Evolutionary conservation across 2,329 filamentous ascomycete species (phyloP).

Genomic region (Colletotrichum sublineola): DNA sequence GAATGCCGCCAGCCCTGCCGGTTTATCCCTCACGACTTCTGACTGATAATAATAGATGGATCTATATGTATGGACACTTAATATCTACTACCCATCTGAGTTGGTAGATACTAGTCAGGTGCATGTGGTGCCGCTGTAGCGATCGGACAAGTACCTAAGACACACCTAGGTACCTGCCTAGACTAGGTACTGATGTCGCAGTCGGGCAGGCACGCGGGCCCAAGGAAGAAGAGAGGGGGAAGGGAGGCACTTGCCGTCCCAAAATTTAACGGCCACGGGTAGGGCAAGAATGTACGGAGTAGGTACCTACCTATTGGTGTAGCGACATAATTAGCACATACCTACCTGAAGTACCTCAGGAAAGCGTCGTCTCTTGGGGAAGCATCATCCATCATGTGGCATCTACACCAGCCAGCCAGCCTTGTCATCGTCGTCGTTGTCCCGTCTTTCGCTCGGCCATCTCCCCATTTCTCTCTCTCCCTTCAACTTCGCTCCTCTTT

Average conservation of each 20-base stretch:
- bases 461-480: not conserved
- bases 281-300: not conserved
- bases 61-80: not conserved
- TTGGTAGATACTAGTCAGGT: not conserved
- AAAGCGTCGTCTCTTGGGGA: too few relatives aligned
- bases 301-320: too few relatives aligned
- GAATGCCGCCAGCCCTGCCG: not conserved
- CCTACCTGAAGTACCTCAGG: too few relatives aligned
- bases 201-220: not conserved
- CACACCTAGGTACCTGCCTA: not conserved
- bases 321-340: not conserved
- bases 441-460: not conserved
- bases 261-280: constrained; percentile 12
- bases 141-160: not conserved
- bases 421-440: not conserved
- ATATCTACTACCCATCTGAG: not conserved
- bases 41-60: not conserved
- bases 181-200: not conserved
- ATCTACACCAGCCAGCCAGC: not conserved
- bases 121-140: not conserved
- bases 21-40: not conserved
- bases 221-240: not conserved
- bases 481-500: constrained; percentile 22
- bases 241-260: not conserved
- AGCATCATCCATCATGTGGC: constrained; percentile 16